Conservation (phyloP, 805 yeast species). For the Kuraishia borneana region DNA sequence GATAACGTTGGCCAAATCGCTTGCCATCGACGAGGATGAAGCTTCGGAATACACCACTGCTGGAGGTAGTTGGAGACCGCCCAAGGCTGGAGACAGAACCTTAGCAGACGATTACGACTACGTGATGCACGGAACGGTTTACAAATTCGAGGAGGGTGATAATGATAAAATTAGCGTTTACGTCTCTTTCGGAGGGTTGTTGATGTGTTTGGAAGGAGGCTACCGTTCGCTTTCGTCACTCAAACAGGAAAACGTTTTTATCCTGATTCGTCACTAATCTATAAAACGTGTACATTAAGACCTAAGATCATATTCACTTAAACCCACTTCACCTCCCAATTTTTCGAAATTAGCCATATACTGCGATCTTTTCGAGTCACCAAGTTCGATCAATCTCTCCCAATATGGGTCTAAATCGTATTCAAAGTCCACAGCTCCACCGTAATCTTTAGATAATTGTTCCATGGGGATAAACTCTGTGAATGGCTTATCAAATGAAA, state of each 20-base stretch:
- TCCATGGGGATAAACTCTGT: slow-evolving; percentile 59
- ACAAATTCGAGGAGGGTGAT: slow-evolving; percentile 85
- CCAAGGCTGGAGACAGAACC: slow-evolving; percentile 71
- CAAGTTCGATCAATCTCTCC: slow-evolving; percentile 48
- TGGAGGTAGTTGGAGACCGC: slow-evolving; percentile 69
- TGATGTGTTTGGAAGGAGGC: slow-evolving; percentile 90
- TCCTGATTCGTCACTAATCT: slow-evolving; percentile 59
- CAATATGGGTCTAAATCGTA: slow-evolving; percentile 68
- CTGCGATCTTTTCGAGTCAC: slow-evolving; percentile 37
- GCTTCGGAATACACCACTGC: slow-evolving; percentile 34
- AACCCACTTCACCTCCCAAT: slow-evolving; percentile 57
- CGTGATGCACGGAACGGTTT: slow-evolving; percentile 96
- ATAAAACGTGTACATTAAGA: neutral
- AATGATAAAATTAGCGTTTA: slow-evolving; percentile 72
- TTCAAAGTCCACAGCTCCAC: slow-evolving; percentile 67
- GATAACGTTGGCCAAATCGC: slow-evolving; percentile 71
- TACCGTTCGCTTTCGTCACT: slow-evolving; percentile 80
- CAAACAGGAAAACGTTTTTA: slow-evolving; percentile 89
- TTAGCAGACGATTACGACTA: slow-evolving; percentile 96
- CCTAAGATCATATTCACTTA: slow-evolving; percentile 65
- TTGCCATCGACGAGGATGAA: slow-evolving; percentile 39
- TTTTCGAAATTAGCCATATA: slow-evolving; percentile 53
- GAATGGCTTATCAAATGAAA: slow-evolving; percentile 77
- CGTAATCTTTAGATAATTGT: slow-evolving; percentile 65
- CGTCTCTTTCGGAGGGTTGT: slow-evolving; percentile 90